A percentile compares a stretch with the other conserved stretches of the same genome.
Evolutionary conservation across 1,284 basidiomycete genomes (phyloP).

Genomic region (Ceratobasidium sp.): DNA sequence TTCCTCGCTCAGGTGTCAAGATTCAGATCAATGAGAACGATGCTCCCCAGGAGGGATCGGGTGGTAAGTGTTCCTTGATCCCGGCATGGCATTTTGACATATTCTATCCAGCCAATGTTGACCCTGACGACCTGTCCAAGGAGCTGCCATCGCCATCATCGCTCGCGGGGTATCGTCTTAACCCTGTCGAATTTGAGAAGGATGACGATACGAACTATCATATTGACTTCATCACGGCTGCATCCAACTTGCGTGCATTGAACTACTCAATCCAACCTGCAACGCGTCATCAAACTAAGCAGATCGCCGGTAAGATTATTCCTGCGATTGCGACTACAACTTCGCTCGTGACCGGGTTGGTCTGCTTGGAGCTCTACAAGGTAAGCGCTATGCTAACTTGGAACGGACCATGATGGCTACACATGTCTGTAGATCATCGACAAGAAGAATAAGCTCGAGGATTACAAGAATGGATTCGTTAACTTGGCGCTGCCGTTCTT

Average conservation of each 20-base stretch:
- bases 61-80: conserved; percentile 48
- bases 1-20: conserved; percentile 90
- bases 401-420: conserved; percentile 22
- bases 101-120: conserved; percentile 56
- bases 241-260: conserved; percentile 94
- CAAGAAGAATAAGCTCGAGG: conserved; percentile 89
- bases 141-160: conserved; percentile 87
- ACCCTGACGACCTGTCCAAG: conserved; percentile 63
- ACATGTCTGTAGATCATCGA: conserved; percentile 78
- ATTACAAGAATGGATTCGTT: conserved; percentile 98
- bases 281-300: conserved; percentile 94
- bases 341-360: conserved; percentile 91
- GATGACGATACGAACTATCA: conserved; percentile 98
- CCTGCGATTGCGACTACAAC: conserved; percentile 99
- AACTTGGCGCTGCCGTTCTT: conserved; percentile 99
- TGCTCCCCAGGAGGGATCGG: conserved; percentile 65
- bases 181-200: conserved; percentile 98
- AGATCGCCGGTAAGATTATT: conserved; percentile 99
- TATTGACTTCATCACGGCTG: conserved; percentile 99
- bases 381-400: conserved; percentile 51
- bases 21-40: conserved; percentile 97
- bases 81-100: background rate
- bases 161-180: conserved; percentile 92
- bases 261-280: conserved; percentile 93
- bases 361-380: conserved; percentile 98